Evolutionary conservation across 2,329 filamentous ascomycete genomes (phyloP), one percentile per base, ranked within the genome.

Genomic region (Talaromyces pinophilus): DNA sequence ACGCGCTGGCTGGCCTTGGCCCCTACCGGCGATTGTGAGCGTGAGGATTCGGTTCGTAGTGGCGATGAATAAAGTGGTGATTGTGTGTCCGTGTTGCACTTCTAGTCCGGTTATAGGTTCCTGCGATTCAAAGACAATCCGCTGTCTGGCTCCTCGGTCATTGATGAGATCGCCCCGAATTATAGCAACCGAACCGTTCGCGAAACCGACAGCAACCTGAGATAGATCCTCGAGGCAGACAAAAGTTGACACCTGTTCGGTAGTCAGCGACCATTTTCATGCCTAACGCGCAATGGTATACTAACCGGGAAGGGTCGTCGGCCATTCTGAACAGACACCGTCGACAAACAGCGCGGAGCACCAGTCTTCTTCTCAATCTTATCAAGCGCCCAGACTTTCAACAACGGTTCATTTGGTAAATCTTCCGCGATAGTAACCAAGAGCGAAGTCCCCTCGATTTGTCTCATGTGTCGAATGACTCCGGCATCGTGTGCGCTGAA

Each of bases 321-420:
- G 48, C 91, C 93, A 81, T 98, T 98, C 76, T 93, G 91, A 70
- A 99, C 90, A 25, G 85, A 88, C 62, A 97, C 81, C 0, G 90
- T 95, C 75, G 92, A 96, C 70, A 97, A 84, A 76, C 95, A 98
- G 46, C 90, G 92, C 17, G 95, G 95, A 68, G 90, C 83, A 50
- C 93, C 93, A 4, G 92, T 96, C 84, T 96, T 98, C 85, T 95
- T 98, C 71, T 96, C 92, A 3, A 90, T 85, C 80, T 93, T 96
- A 76, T 98, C 93, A 71, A 99, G 83, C 25, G 92, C 94, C 95
- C 95, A 99, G n/a, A 98, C 94, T 78, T 97, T 98, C 67, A 99
- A 80, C 22, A 94, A 86, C 0, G 95, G 94, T 72, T 98, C 93
- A 72, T 87, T 90, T 46, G 91, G 91, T 62, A 97, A 82, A 73